Conservation (phyloP, 2,329 filamentous ascomycete species). For the Cladosporium sp. region DNA sequence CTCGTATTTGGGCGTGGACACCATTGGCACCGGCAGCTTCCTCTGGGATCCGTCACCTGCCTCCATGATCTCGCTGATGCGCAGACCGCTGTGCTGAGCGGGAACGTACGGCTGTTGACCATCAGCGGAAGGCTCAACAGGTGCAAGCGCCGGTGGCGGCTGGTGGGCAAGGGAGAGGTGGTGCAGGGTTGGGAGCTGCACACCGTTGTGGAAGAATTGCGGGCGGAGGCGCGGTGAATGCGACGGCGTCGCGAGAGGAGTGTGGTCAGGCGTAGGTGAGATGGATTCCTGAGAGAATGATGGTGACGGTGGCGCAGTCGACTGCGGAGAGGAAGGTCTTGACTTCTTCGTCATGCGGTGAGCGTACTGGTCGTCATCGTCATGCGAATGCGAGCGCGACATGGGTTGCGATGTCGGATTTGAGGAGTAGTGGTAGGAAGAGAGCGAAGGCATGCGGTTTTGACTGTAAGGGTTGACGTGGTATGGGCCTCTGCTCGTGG, state of each 20-base stretch:
- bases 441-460: slow-evolving; percentile 68
- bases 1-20: slow-evolving; percentile 48
- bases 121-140: slow-evolving; percentile 65
- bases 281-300: slow-evolving; percentile 95
- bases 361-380: slow-evolving; percentile 75
- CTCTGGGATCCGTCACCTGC: slow-evolving; percentile 80
- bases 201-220: slow-evolving; percentile 60
- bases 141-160: slow-evolving; percentile 58
- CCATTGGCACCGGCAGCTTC: slow-evolving; percentile 85
- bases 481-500: slow-evolving; percentile 25
- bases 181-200: slow-evolving; percentile 84
- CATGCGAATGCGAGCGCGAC: slow-evolving; percentile 81
- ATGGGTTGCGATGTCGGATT: slow-evolving; percentile 64
- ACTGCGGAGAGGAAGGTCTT: slow-evolving; percentile 88
- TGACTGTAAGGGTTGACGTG: slow-evolving; percentile 50
- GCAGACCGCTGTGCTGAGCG: slow-evolving; percentile 62
- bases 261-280: slow-evolving; percentile 94
- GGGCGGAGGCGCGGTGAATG: slow-evolving; percentile 90
- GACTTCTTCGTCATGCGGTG: slow-evolving; percentile 82
- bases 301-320: slow-evolving; percentile 90
- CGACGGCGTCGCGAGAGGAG: slow-evolving; percentile 93
- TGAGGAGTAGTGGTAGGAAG: slow-evolving; percentile 63
- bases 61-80: slow-evolving; percentile 89
- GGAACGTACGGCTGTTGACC: slow-evolving; percentile 56
- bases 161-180: slow-evolving; percentile 62